These are phyloP conservation scores for Albatrellus ellisii DNA, from an alignment of 768 basidiomycete genomes.

Conservation along the genomic window DNA sequence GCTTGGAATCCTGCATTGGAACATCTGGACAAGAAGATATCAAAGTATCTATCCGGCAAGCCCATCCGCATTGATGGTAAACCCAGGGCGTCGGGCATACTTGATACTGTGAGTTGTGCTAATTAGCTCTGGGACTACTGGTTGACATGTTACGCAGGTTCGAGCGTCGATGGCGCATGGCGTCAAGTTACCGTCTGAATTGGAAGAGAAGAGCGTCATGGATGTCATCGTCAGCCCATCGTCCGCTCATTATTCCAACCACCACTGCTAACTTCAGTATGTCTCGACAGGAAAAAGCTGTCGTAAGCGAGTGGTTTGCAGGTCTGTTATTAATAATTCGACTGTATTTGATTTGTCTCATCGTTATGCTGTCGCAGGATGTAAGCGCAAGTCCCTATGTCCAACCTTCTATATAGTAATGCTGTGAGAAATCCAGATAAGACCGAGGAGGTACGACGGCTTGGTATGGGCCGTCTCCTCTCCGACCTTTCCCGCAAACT, in stretches of 20 bases:
- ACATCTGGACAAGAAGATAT: conserved; percentile 49
- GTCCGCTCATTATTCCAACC: background rate
- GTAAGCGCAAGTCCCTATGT: background rate
- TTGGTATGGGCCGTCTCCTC: conserved; percentile 70
- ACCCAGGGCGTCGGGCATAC: conserved; percentile 60
- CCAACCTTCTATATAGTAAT: background rate
- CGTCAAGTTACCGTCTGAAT: conserved; percentile 56
- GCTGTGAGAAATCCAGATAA: conserved; percentile 33
- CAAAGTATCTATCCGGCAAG: conserved; percentile 53
- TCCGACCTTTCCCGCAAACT: conserved; percentile 51
- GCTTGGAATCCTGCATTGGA: conserved; percentile 50
- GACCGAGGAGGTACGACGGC: conserved; percentile 56
- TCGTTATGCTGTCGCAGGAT: background rate
- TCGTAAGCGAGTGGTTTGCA: conserved; percentile 65
- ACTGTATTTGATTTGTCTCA: too few relatives aligned
- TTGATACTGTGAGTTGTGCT: conserved; percentile 43
- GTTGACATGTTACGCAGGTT: conserved; percentile 27
- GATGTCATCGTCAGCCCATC: conserved; percentile 38
- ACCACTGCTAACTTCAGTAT: background rate
- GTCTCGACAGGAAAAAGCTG: conserved; percentile 45
- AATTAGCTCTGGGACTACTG: background rate
- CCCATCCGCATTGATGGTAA: conserved; percentile 64
- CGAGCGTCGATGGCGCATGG: conserved; percentile 61
- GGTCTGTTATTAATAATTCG: too few relatives aligned
- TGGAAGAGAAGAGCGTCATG: conserved; percentile 47